phyloP scores from a whole-genome alignment of 2,329 filamentous ascomycete species.

The Botrytis sinoallii region DNA sequence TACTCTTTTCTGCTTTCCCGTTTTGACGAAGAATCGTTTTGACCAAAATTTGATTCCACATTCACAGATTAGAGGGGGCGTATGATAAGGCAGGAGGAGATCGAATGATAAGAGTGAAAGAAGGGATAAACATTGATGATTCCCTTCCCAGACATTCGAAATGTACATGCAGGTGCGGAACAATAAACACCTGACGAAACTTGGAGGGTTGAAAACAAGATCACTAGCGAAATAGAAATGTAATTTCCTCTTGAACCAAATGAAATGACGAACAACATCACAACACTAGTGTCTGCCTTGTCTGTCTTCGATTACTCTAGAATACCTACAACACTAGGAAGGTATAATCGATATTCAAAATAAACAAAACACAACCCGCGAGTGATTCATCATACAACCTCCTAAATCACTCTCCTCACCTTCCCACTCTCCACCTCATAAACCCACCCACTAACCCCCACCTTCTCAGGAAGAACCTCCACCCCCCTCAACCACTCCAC shows the following conservation, averaged over 20 bases:
- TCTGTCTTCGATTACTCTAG: neutral
- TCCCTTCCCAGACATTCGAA: neutral
- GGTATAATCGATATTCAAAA: neutral
- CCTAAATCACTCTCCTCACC: constrained; percentile 48
- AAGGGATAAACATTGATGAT: neutral
- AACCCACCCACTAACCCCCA: constrained; percentile 68
- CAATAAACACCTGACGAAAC: neutral
- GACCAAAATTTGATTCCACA: neutral
- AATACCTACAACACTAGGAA: neutral
- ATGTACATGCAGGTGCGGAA: neutral
- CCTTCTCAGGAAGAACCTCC: constrained; percentile 56
- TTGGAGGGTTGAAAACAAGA: neutral
- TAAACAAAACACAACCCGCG: neutral
- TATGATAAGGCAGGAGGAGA: neutral
- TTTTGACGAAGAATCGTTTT: neutral
- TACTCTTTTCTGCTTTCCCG: neutral
- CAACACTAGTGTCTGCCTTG: neutral
- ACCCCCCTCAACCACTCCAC: constrained; percentile 59
- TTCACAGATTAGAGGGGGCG: neutral
- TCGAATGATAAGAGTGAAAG: neutral
- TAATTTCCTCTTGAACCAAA: neutral
- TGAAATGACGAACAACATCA: neutral
- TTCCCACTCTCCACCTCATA: constrained; percentile 75
- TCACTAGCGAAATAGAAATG: neutral
- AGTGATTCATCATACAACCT: neutral